Base-by-base conservation (phyloP, 495 filamentous ascomycete genomes). In the Neurospora pannonica region DNA sequence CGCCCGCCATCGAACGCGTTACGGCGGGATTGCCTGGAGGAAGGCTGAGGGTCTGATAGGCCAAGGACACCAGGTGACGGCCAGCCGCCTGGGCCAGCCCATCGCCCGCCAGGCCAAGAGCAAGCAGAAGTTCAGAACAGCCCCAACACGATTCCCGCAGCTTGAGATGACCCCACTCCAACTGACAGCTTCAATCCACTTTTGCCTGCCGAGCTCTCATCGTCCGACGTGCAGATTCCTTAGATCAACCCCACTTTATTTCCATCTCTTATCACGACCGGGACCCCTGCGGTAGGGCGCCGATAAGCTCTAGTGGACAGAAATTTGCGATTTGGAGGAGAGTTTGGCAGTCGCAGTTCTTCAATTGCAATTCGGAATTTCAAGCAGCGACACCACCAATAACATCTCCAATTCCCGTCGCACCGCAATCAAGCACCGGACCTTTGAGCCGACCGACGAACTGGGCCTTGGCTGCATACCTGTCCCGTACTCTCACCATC, bases 11-110 rank as follows among this genome's bases (percentile, higher is more conserved):
- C 73, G 80, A 67, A 83, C 81, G 81, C 81, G 81, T 83, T 82
- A 78, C 80, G 75, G 75, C 75, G 78, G 54, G 81, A 79, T 82
- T 83, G 81, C 81, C 81, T 83, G 72, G 81, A 81, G 70, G 78
- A 78, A 79, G 80, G 79, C 79, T 78, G 77, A 76, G 21, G 13
- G 15, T 60, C 48, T 60, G 48, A 60, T 60, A 60, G 48, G 43
- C 43, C 39, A 74, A 74, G 37, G 70, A 70, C 21, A 71, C 42
- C 71, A 69, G 31, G 28, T 31, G 54, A 34, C 54, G 3, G 54
- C 54, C 54, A 60, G 48, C 48, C 48, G 48, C 48, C 48, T 60
- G 48, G 21, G 11, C 48, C 21, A 67, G 28, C 6, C 54, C 54
- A 34, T 62, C 54, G 28, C 54, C 48, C 11, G 48, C 48, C 54